Evolutionary conservation across 2,329 filamentous ascomycete genomes (phyloP), one percentile per base, ranked within the genome.

Genomic region (Pseudogymnoascus sp.): DNA sequence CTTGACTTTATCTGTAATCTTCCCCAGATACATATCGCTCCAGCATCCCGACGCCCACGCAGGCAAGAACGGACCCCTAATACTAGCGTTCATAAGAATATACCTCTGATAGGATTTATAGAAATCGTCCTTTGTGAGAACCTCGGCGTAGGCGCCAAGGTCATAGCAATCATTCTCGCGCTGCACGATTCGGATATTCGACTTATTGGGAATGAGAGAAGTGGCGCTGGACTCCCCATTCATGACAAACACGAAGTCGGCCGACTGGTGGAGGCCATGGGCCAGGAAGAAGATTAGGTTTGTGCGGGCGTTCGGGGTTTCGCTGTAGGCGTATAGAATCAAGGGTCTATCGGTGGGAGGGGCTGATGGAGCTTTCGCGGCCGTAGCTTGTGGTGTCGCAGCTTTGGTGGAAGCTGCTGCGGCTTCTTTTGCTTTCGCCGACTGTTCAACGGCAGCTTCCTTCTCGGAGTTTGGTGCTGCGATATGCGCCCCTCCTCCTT

Each of bases 181-280:
- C 22, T 69, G 53, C 8, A 72, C 43, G 24, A 66, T 31, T 7
- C 63, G 61, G 28, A 72, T 69, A 59, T 71, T 72, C 4, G 62
- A 22, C 38, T 63, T 61, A 10, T 64, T 12, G 6, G 68, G 67
- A 22, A 72, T 67, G 4, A 67, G 37, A 7, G 26, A 40, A 0
- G 60, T 35, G 2, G 64, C 66, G 35, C 68, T 53, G 6, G 70
- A 69, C 2, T 68, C 56, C 19, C 70, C 71, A 38, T 72, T 72
- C 10, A 72, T 31, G 56, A 72, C 70, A 61, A 72, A 72, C 31
- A 72, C 24, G 50, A 71, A 71, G 61, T 72, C 70, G 2, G 71
- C 70, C 4, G 65, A 65, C 14, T 40, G 68, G 33, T 73, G 70
- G n/a, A 72, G 62, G 22, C 64, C 70, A 63, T 72, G 70, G 2